Evolutionary conservation across 2,329 filamentous ascomycete species (phyloP).

Genomic region (Neofusicoccum parvum): DNA sequence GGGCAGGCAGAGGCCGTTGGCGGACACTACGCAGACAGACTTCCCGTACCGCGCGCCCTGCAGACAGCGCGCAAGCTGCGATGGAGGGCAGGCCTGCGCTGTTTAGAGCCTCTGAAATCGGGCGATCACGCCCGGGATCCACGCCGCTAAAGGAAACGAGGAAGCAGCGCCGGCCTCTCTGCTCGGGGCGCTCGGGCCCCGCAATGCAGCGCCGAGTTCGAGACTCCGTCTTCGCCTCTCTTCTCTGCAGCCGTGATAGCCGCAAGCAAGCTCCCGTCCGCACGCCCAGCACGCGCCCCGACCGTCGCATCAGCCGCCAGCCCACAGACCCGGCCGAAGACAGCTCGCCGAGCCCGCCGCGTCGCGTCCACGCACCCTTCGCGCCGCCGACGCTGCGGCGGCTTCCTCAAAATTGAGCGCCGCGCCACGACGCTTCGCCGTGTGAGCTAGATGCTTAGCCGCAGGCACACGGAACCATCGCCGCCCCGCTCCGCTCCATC

Average conservation of each 20-base stretch:
- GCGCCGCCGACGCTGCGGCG: background rate
- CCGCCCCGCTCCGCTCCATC: constrained; percentile 1
- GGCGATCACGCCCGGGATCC: constrained; percentile 9
- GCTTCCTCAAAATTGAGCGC: background rate
- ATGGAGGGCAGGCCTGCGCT: background rate
- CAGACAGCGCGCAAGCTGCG: background rate
- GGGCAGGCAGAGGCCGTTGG: background rate
- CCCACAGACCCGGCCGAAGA: background rate
- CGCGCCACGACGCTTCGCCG: background rate
- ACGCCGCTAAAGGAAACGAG: constrained; percentile 2
- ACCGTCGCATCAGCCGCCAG: background rate
- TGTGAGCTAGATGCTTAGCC: background rate
- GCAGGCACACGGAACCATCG: background rate
- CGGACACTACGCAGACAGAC: constrained; percentile 10
- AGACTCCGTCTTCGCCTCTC: background rate
- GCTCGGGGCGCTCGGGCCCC: background rate
- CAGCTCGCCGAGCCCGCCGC: background rate
- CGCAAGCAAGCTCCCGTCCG: background rate
- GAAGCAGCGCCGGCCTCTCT: background rate
- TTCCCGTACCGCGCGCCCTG: background rate
- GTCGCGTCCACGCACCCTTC: background rate
- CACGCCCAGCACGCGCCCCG: background rate
- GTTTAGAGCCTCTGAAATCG: constrained; percentile 1
- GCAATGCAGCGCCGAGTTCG: background rate
- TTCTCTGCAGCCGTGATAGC: too few relatives aligned